Evolutionary conservation across 2,329 filamentous ascomycete species (phyloP), one percentile per base, ranked within the genome.

Genomic region (Zelopaecilomyces penicillatus): DNA sequence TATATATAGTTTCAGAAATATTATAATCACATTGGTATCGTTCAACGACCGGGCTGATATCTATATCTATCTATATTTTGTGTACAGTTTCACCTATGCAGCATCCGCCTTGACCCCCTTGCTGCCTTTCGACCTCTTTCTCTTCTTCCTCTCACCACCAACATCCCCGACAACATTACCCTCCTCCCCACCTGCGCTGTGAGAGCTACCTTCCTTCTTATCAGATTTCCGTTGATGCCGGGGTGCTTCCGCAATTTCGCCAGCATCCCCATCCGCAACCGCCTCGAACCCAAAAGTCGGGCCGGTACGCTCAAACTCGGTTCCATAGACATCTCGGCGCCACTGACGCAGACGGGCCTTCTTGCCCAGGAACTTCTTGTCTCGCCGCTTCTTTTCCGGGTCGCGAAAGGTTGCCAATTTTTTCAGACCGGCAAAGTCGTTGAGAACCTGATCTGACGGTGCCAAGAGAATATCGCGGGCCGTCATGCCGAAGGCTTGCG

Each of bases 331-430:
- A 44, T 82, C 79, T 48, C 73, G 69, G 41, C 80, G 80, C 93
- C 93, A 98, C 67, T 96, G 79, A 59, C 89, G 74, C 49, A 98
- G 71, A 19, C 91, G 76, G 6, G 87, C 87, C 70, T 97, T 97
- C 78, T 97, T 98, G 52, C 87, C 85, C 30, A 97, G 74, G 56
- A 79, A 77, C 74, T 95, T 95, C 69, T 82, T 81, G 60, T 98
- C 93, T 57, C 83, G 85, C 54, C 77, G 75, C 74, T 97, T 97
- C 76, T 94, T 93, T 57, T 90, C 86, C 3, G 75, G 71, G 61
- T 96, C 90, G 45, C 93, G 78, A 71, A 93, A 98, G 5, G 86
- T 75, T 4, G 91, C 90, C 48, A 96, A 78, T 69, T 96, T 97
- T 76, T 98, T 98, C 58, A 98, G 71, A 5, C 93, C 91, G 5